Conservation (phyloP, 495 filamentous ascomycete species). For the Tuber indicum region DNA sequence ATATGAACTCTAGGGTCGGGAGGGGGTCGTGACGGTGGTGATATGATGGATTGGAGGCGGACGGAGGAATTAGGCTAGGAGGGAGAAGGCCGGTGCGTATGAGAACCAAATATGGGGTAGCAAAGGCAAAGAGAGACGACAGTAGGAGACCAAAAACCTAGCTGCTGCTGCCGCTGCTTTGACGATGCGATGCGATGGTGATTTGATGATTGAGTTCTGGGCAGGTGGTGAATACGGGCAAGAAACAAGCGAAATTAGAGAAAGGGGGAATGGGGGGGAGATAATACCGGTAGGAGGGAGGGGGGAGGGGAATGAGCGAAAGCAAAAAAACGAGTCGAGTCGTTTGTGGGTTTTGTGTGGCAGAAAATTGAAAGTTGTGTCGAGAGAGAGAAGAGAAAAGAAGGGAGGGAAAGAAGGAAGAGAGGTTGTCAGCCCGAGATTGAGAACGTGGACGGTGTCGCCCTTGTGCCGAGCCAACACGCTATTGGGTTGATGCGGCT, state of each 20-base stretch:
- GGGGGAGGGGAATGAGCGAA: conserved; percentile 10
- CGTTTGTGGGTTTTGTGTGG: neutral
- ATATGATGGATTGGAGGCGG: conserved; percentile 35
- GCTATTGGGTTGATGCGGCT: conserved; percentile 15
- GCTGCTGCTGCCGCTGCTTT: conserved; percentile 32
- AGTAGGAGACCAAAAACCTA: conserved; percentile 40
- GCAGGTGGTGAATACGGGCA: conserved; percentile 15
- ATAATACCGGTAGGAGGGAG: conserved; percentile 24
- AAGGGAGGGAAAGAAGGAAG: conserved; percentile 12
- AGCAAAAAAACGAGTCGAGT: conserved; percentile 1
- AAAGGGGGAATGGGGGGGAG: conserved; percentile 16
- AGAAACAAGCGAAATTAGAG: conserved; percentile 15
- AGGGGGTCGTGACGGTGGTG: conserved; percentile 30
- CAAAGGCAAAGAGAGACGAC: conserved; percentile 37
- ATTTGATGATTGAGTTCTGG: conserved; percentile 13
- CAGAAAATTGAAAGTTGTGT: conserved; percentile 7
- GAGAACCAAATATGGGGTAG: conserved; percentile 30
- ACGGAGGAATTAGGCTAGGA: conserved; percentile 34
- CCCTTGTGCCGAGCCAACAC: conserved; percentile 28
- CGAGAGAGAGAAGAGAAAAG: conserved; percentile 8
- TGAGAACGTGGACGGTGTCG: conserved; percentile 32
- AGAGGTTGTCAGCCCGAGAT: conserved; percentile 20
- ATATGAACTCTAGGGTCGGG: conserved; percentile 37
- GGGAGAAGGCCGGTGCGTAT: conserved; percentile 31
- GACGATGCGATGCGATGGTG: conserved; percentile 12